These are phyloP conservation scores for Diaporthe caulivora DNA, from an alignment of 2,329 filamentous ascomycete genomes.

Conservation along the genomic window DNA sequence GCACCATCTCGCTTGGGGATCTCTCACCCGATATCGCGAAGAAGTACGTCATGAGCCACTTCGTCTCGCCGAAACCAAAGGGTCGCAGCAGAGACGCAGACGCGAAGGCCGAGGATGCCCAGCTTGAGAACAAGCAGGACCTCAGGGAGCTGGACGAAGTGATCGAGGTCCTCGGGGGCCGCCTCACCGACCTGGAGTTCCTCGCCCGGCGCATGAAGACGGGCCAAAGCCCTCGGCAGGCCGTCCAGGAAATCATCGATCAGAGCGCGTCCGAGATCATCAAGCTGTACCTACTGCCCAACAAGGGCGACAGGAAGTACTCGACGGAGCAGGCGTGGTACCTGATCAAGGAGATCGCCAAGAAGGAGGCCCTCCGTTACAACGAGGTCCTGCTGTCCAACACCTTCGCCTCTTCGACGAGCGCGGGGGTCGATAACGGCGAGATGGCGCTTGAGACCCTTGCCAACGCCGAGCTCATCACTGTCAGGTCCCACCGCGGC, in stretches of 20 bases:
- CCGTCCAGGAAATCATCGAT: conserved; percentile 88
- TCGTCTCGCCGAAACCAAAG: conserved; percentile 65
- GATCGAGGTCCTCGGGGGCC: conserved; percentile 86
- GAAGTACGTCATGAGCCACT: conserved; percentile 87
- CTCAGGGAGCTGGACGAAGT: conserved; percentile 82
- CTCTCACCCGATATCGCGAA: conserved; percentile 88
- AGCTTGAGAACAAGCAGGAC: conserved; percentile 58
- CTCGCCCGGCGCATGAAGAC: conserved; percentile 90
- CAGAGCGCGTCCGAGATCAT: conserved; percentile 91
- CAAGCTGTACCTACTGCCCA: conserved; percentile 88
- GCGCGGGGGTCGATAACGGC: conserved; percentile 65
- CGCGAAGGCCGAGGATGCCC: conserved; percentile 46
- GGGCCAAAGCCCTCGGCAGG: conserved; percentile 84
- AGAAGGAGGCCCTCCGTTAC: conserved; percentile 79
- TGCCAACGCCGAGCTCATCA: conserved; percentile 87
- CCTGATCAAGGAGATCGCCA: conserved; percentile 82
- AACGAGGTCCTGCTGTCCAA: conserved; percentile 86
- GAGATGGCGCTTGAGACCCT: conserved; percentile 84
- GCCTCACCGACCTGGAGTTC: conserved; percentile 95
- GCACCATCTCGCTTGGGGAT: conserved; percentile 86
- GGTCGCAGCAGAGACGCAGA: conserved; percentile 43
- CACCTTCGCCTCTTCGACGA: conserved; percentile 74
- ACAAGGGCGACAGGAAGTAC: conserved; percentile 73
- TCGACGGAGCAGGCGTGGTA: conserved; percentile 90
- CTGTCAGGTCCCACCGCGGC: conserved; percentile 78